phyloP scores from a whole-genome alignment of 768 basidiomycete genomes.

The Lactarius indigo region DNA sequence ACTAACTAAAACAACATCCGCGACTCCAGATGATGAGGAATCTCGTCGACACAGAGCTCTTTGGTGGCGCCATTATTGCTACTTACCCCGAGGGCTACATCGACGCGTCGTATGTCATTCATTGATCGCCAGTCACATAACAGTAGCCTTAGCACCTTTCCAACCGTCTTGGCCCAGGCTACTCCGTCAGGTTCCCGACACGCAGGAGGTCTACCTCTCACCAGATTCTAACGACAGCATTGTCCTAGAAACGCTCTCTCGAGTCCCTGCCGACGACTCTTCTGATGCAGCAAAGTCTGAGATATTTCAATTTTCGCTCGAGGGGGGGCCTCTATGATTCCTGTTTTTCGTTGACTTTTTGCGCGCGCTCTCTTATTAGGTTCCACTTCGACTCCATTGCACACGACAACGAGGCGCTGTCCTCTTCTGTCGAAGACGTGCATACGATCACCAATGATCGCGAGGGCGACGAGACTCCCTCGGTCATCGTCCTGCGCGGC shows the following conservation, averaged over 20 bases:
- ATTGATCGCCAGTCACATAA: not conserved
- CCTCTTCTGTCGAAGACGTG: constrained; percentile 44
- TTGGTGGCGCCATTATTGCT: constrained; percentile 81
- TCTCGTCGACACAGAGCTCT: constrained; percentile 49
- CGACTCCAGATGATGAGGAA: constrained; percentile 1
- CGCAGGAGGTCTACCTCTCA: constrained; percentile 88
- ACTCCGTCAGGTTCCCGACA: constrained; percentile 86
- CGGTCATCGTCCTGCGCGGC: constrained; percentile 62
- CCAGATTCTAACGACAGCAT: constrained; percentile 66
- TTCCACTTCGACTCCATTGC: constrained; percentile 90
- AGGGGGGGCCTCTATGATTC: not conserved
- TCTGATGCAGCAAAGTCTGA: constrained; percentile 65
- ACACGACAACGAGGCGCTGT: constrained; percentile 78
- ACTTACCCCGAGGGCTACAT: constrained; percentile 53
- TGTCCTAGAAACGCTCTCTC: constrained; percentile 79
- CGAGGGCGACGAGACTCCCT: constrained; percentile 47
- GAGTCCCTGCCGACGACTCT: constrained; percentile 55
- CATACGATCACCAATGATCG: constrained; percentile 39
- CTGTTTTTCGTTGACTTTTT: constrained; percentile 19
- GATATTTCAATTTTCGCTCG: not conserved
- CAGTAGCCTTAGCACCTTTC: not conserved
- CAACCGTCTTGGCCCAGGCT: constrained; percentile 37
- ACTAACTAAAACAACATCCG: not conserved
- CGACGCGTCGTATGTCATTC: constrained; percentile 75
- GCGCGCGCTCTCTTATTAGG: constrained; percentile 42